These are phyloP conservation scores for Hymenoscyphus fructigenus DNA, from an alignment of 2,329 filamentous ascomycete species.

Conservation along the genomic window DNA sequence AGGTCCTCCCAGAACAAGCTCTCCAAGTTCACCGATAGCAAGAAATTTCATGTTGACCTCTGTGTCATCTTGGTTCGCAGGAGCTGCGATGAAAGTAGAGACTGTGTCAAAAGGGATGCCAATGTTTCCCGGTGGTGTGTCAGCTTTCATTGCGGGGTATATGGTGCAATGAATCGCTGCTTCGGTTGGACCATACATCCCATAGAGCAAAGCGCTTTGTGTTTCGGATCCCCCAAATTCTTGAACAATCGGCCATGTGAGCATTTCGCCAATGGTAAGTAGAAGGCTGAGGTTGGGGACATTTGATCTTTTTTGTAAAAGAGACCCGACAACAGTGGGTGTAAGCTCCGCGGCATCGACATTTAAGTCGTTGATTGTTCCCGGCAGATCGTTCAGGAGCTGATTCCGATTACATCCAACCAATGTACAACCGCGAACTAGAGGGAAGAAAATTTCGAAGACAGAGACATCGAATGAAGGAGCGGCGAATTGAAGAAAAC, in stretches of 20 bases:
- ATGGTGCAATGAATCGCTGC: slow-evolving; percentile 88
- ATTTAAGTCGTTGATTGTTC: slow-evolving; percentile 59
- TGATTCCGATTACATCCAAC: slow-evolving; percentile 66
- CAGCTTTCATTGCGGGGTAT: slow-evolving; percentile 58
- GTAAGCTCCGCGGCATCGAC: slow-evolving; percentile 88
- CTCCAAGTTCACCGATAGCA: slow-evolving; percentile 42
- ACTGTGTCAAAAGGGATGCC: slow-evolving; percentile 79
- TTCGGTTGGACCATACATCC: slow-evolving; percentile 94
- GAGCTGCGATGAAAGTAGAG: slow-evolving; percentile 35
- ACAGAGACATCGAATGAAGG: slow-evolving; percentile 94
- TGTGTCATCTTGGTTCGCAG: slow-evolving; percentile 20
- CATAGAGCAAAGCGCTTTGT: slow-evolving; percentile 68
- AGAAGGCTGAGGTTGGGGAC: slow-evolving; percentile 70
- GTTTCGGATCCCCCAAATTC: slow-evolving; percentile 65
- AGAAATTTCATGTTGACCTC: slow-evolving; percentile 28
- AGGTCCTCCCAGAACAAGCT: slow-evolving; percentile 76
- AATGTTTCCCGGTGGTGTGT: slow-evolving; percentile 65
- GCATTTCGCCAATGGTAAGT: slow-evolving; percentile 90
- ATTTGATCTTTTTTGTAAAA: slow-evolving; percentile 65
- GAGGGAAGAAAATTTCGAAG: slow-evolving; percentile 91
- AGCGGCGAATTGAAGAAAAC: slow-evolving; percentile 89
- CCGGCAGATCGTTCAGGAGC: slow-evolving; percentile 74
- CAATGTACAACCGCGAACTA: slow-evolving; percentile 71
- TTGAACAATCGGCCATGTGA: slow-evolving; percentile 71
- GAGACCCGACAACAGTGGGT: slow-evolving; percentile 78